These are phyloP conservation scores for Polytrichum commune DNA, from an alignment of 225 moss, liverwort and hornwort species.

Conservation along the genomic window DNA sequence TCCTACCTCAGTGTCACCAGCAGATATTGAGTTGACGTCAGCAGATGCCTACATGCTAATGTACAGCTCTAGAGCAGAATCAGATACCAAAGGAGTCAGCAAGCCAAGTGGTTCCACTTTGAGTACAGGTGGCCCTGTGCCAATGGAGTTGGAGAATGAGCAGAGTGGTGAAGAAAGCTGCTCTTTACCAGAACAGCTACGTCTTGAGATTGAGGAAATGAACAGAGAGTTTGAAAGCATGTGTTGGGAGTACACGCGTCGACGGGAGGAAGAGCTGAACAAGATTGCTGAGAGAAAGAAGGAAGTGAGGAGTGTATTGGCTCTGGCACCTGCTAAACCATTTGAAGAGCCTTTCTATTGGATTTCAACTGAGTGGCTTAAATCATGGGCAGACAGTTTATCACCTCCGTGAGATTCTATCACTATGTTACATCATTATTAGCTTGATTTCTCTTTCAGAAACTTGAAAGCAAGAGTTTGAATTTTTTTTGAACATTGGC, in stretches of 20 bases:
- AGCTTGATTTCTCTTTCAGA: background rate
- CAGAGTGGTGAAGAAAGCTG: constrained; percentile 27
- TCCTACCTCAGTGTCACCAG: constrained; percentile 23
- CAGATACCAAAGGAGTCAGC: constrained; percentile 25
- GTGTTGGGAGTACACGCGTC: constrained; percentile 73
- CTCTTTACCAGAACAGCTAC: constrained; percentile 76
- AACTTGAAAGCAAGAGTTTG: background rate
- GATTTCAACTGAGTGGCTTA: constrained; percentile 91
- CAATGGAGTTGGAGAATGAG: constrained; percentile 50
- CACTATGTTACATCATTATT: background rate
- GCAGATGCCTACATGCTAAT: constrained; percentile 99
- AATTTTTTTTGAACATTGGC: background rate
- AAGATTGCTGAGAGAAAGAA: constrained; percentile 75
- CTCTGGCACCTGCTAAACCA: constrained; percentile 61
- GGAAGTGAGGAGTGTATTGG: constrained; percentile 70
- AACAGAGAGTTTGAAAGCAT: constrained; percentile 69
- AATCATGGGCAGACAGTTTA: constrained; percentile 88
- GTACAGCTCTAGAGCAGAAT: constrained; percentile 66
- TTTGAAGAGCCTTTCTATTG: constrained; percentile 77
- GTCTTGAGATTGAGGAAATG: constrained; percentile 82
- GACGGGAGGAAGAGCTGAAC: constrained; percentile 64
- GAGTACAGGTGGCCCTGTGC: constrained; percentile 30
- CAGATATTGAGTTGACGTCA: constrained; percentile 61
- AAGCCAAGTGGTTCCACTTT: constrained; percentile 20
- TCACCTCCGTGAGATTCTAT: constrained; percentile 67